phyloP scores from a whole-genome alignment of 1,284 basidiomycete species.

The Chalciporus sp. region DNA sequence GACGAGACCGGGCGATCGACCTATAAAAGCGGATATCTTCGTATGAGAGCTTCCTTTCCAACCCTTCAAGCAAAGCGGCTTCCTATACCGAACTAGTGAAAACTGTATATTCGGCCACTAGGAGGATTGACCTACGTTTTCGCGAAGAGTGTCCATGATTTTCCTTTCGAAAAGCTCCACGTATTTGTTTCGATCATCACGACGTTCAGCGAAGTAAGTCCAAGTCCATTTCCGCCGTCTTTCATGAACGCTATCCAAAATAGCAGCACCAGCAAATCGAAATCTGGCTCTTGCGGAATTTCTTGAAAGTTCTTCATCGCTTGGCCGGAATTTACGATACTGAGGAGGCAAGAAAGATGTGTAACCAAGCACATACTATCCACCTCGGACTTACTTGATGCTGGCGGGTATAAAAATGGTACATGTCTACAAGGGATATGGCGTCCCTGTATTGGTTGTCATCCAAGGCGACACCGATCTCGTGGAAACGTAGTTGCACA shows the following conservation, averaged over 20 bases:
- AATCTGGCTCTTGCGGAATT: constrained; percentile 78
- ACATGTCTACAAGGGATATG: constrained; percentile 94
- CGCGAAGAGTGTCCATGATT: constrained; percentile 54
- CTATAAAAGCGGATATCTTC: constrained; percentile 98
- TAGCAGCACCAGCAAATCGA: constrained; percentile 82
- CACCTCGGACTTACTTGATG: constrained; percentile 62
- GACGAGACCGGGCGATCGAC: constrained; percentile 88
- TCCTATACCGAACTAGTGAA: constrained; percentile 51
- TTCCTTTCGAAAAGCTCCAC: constrained; percentile 88
- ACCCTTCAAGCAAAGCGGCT: constrained; percentile 54
- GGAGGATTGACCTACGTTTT: constrained; percentile 38
- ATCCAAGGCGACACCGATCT: constrained; percentile 93
- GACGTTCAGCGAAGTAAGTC: constrained; percentile 86
- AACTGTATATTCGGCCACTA: constrained; percentile 3
- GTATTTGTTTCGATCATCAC: constrained; percentile 86
- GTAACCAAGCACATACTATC: background rate
- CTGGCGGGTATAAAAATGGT: constrained; percentile 93
- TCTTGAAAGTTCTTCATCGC: constrained; percentile 58
- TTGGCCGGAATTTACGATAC: constrained; percentile 83
- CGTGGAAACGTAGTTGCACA: constrained; percentile 88
- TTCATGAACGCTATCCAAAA: constrained; percentile 86
- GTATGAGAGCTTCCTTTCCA: constrained; percentile 88
- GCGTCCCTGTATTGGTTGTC: constrained; percentile 95
- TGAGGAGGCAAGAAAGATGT: constrained; percentile 35
- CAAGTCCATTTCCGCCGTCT: constrained; percentile 89